Percentiles rank a stretch among this genome's conserved stretches.
These are phyloP conservation scores for Cladorrhinum sp. DNA, from an alignment of 2,329 filamentous ascomycete genomes.

Conservation along the genomic window DNA sequence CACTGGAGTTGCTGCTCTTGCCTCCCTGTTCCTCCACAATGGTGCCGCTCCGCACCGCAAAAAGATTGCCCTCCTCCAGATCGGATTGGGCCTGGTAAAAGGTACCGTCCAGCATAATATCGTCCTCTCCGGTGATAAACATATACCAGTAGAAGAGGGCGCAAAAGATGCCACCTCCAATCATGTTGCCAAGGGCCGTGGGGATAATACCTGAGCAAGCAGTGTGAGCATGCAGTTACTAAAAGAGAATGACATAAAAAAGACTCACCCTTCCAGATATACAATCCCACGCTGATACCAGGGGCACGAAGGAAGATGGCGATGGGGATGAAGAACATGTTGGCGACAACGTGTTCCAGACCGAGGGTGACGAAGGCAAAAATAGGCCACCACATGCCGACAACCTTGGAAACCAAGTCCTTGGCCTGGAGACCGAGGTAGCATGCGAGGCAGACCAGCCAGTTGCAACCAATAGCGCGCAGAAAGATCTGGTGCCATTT, in stretches of 20 bases:
- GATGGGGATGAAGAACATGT: conserved; percentile 53
- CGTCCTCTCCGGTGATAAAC: conserved; percentile 15
- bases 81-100: conserved; percentile 12
- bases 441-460: conserved; percentile 54
- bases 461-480: conserved; percentile 54
- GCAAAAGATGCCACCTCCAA: conserved; percentile 53
- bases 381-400: conserved; percentile 55
- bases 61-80: conserved; percentile 9
- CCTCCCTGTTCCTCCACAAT: conserved; percentile 4
- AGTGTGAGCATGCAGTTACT: not conserved
- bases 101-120: conserved; percentile 15
- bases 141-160: conserved; percentile 37
- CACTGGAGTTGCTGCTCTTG: conserved; percentile 2
- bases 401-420: conserved; percentile 51
- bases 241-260: not conserved
- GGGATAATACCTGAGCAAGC: conserved; percentile 45
- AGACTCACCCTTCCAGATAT: conserved; percentile 50
- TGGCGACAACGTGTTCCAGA: conserved; percentile 56
- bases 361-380: conserved; percentile 53
- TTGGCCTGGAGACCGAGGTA: conserved; percentile 47
- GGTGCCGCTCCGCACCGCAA: conserved; percentile 2
- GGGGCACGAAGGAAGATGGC: conserved; percentile 48
- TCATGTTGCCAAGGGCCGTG: conserved; percentile 49
- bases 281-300: conserved; percentile 44
- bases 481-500: conserved; percentile 53